phyloP scores from a whole-genome alignment of 2,329 filamentous ascomycete species.

The Epichloe uncinata region DNA sequence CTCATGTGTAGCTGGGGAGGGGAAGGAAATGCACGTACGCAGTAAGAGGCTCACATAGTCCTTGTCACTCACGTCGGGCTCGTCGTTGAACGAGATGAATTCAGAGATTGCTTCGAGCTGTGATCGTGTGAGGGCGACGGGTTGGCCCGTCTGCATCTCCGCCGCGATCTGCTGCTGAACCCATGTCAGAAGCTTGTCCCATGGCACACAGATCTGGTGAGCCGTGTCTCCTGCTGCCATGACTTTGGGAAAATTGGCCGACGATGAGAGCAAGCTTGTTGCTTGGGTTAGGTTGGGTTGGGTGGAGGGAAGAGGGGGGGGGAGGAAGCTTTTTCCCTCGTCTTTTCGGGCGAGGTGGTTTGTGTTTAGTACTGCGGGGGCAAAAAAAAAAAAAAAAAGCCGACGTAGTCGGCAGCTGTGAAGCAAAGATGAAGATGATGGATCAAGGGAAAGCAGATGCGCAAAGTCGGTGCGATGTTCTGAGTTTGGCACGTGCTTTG shows the following conservation, averaged over 20 bases:
- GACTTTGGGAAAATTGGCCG: not conserved
- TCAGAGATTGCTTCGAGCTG: constrained; percentile 28
- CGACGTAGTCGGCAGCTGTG: too few relatives aligned
- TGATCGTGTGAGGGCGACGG: constrained; percentile 23
- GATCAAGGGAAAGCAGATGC: too few relatives aligned
- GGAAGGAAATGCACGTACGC: constrained; percentile 10
- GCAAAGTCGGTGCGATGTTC: too few relatives aligned
- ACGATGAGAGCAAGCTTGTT: not conserved
- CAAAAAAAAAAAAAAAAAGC: too few relatives aligned
- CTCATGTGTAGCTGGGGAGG: not conserved
- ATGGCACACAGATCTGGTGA: constrained; percentile 13
- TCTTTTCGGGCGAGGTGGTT: too few relatives aligned
- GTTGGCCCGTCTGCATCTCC: constrained; percentile 17
- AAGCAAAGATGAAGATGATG: too few relatives aligned
- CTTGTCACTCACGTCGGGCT: constrained; percentile 14
- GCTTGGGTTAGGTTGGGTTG: not conserved
- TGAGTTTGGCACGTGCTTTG: too few relatives aligned
- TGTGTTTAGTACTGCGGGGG: too few relatives aligned
- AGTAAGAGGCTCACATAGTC: constrained; percentile 19
- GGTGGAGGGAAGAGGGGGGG: not conserved
- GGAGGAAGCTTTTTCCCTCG: not conserved
- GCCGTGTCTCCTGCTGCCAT: not conserved
- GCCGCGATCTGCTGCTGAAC: constrained; percentile 25
- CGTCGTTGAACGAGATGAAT: constrained; percentile 21
- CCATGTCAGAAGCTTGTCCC: constrained; percentile 25